These are phyloP conservation scores for Chytriomyces sp. DNA, from an alignment of 192 early-diverging fungal genomes.

Conservation along the genomic window DNA sequence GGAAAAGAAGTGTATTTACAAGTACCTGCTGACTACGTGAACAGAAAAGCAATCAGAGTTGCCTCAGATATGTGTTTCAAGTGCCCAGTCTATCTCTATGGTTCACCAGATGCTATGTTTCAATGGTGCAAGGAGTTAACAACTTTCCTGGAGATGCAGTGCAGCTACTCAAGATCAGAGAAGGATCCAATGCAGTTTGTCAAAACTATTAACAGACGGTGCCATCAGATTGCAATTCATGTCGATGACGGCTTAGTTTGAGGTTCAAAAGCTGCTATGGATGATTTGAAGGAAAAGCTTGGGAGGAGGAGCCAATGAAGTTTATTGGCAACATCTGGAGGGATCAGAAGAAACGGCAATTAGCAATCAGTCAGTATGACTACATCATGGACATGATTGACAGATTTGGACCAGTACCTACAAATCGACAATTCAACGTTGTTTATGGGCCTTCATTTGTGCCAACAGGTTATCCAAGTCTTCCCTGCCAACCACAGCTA, in stretches of 20 bases:
- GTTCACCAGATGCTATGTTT: no score
- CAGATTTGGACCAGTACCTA: background rate
- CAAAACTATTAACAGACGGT: no score
- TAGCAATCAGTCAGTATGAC: background rate
- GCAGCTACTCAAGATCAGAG: no score
- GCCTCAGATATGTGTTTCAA: background rate
- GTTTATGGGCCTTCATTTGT: no score
- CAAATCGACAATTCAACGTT: background rate
- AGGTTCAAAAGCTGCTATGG: background rate
- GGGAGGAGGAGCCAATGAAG: background rate
- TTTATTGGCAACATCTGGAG: background rate
- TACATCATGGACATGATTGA: constrained; percentile 5
- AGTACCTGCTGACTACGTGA: background rate
- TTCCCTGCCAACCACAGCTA: no score
- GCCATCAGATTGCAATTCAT: background rate
- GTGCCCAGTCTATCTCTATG: no score
- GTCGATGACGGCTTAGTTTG: background rate
- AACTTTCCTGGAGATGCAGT: no score
- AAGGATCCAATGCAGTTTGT: no score
- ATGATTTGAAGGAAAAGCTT: background rate
- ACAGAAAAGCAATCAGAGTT: background rate
- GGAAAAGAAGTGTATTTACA: background rate
- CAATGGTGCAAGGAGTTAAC: no score
- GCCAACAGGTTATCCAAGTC: no score
- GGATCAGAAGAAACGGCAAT: background rate